phyloP scores from a whole-genome alignment of 805 yeast genomes.

The Isabelozyma heimii region DNA sequence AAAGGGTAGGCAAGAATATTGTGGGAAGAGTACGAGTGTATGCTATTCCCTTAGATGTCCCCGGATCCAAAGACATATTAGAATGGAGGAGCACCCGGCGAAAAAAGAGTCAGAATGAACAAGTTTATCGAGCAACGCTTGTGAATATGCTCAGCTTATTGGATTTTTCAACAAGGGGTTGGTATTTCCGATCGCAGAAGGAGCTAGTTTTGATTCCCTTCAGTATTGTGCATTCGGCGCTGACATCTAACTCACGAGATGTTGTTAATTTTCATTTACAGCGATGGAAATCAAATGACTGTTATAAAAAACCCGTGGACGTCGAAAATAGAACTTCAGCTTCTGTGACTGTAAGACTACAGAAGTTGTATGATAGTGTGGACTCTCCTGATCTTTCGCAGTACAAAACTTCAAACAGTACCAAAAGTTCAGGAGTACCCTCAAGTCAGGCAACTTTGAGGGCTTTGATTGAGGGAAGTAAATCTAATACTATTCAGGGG shows the following conservation, averaged over 20 bases:
- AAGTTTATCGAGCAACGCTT: slow-evolving; percentile 29
- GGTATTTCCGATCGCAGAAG: neutral
- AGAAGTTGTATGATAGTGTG: slow-evolving; percentile 33
- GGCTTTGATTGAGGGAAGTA: slow-evolving; percentile 9
- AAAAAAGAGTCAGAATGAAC: slow-evolving; percentile 23
- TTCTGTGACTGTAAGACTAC: slow-evolving; percentile 17
- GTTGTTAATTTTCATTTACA: slow-evolving; percentile 21
- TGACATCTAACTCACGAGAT: neutral
- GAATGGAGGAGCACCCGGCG: slow-evolving; percentile 35
- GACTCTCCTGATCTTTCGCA: slow-evolving; percentile 24
- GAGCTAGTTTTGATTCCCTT: neutral
- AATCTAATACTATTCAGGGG: slow-evolving; percentile 31
- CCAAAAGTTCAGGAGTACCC: neutral
- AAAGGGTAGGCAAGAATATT: slow-evolving; percentile 10
- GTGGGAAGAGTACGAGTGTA: slow-evolving; percentile 42
- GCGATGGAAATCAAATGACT: slow-evolving; percentile 27
- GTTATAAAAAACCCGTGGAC: slow-evolving; percentile 5
- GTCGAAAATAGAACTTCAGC: slow-evolving; percentile 4
- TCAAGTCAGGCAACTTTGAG: slow-evolving; percentile 13
- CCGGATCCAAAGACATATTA: slow-evolving; percentile 25
- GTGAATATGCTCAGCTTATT: slow-evolving; percentile 21
- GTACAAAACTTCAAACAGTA: neutral
- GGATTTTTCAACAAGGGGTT: neutral
- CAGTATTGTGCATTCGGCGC: neutral
- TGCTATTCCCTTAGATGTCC: slow-evolving; percentile 44